These are phyloP conservation scores for Cinnamomum chago DNA, from an alignment of 164 flowering plant species.

Conservation along the genomic window DNA sequence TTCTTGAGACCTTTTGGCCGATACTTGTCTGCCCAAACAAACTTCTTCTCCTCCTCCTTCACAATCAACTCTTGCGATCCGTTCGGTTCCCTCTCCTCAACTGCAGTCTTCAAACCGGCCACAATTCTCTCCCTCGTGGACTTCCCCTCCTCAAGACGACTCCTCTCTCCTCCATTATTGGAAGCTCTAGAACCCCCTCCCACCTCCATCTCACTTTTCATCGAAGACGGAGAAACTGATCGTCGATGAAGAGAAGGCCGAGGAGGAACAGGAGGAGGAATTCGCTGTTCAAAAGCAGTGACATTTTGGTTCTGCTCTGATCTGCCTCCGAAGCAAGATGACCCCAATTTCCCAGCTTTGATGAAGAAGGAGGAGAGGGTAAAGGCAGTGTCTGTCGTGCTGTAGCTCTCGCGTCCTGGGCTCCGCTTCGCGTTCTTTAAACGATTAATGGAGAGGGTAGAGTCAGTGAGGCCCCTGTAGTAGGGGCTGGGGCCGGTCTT, in stretches of 20 bases:
- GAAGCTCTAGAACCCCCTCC: neutral
- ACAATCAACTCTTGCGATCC: neutral
- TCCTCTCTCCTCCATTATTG: neutral
- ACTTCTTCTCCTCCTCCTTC: slow-evolving; percentile 11
- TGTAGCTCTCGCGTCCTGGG: slow-evolving; percentile 31
- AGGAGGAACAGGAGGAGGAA: neutral
- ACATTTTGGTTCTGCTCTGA: neutral
- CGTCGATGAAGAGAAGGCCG: neutral
- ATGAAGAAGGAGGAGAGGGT: slow-evolving; percentile 21
- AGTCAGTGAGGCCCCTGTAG: slow-evolving; percentile 35
- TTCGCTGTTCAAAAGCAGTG: neutral
- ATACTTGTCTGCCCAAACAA: slow-evolving; percentile 49
- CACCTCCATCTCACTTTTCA: neutral
- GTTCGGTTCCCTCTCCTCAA: no score
- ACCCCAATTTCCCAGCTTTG: slow-evolving; percentile 21
- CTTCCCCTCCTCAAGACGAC: slow-evolving; percentile 22
- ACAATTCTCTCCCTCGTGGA: slow-evolving; percentile 59
- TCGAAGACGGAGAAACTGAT: neutral
- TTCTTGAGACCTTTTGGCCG: slow-evolving; percentile 39
- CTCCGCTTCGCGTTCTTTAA: neutral
- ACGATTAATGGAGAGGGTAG: slow-evolving; percentile 12
- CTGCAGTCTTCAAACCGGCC: neutral
- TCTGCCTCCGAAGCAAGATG: slow-evolving; percentile 24
- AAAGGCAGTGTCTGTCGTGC: slow-evolving; percentile 10
- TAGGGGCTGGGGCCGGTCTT: slow-evolving; percentile 31